Conservation (phyloP, 176 grass and related monocot genomes). For the Oryza longistaminata region DNA sequence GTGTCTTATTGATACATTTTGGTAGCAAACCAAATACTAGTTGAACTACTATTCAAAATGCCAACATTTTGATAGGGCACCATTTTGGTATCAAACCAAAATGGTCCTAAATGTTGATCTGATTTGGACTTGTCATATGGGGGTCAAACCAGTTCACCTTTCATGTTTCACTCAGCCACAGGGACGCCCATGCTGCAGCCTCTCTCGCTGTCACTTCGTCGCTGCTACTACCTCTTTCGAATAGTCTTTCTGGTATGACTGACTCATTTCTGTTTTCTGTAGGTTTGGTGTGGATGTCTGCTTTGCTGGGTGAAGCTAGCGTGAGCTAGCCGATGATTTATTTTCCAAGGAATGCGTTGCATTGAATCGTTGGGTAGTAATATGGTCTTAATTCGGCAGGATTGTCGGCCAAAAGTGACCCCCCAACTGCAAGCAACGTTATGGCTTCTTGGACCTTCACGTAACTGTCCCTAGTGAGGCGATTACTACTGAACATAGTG, state of each 20-base stretch:
- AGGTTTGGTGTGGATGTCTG: constrained; percentile 34
- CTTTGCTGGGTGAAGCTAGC: not conserved
- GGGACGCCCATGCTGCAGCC: not conserved
- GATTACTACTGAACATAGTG: not conserved
- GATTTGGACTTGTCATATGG: not conserved
- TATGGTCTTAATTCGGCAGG: constrained; percentile 28
- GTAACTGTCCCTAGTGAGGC: not conserved
- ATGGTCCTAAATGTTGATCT: too few relatives aligned
- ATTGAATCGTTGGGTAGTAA: constrained; percentile 22
- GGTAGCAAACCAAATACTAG: too few relatives aligned
- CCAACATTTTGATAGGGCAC: too few relatives aligned
- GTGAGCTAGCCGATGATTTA: not conserved
- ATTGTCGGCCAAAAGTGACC: constrained; percentile 63
- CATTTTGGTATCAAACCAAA: too few relatives aligned
- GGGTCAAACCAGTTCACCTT: constrained; percentile 30
- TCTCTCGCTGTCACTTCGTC: not conserved
- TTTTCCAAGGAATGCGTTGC: not conserved
- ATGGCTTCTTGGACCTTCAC: not conserved
- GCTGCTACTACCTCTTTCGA: not conserved
- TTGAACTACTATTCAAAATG: too few relatives aligned
- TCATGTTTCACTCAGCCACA: constrained; percentile 16
- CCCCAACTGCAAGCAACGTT: constrained; percentile 52
- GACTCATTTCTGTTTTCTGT: not conserved
- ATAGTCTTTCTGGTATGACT: not conserved
- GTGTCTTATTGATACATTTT: too few relatives aligned